Evolutionary conservation across 176 grass and related monocot species (phyloP).

Genomic region (Miscanthus lutarioriparius): DNA sequence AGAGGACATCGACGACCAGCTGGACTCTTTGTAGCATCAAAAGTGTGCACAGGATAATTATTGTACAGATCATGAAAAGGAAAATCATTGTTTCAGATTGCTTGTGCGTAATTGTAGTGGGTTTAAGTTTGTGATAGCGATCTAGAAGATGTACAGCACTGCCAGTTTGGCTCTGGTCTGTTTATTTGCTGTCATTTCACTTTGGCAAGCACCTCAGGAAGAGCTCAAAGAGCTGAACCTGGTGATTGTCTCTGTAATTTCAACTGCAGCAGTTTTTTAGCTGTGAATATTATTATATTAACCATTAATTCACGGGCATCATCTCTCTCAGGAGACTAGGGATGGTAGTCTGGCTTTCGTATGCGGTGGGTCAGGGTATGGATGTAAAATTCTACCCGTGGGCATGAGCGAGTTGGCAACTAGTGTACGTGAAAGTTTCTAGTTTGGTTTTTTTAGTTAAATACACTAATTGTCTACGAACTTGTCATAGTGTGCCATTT

Average conservation of each 20-base stretch:
- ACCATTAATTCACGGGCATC: neutral
- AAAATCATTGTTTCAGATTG: slow-evolving; percentile 38
- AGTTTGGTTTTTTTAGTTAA: no score
- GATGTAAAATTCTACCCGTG: neutral
- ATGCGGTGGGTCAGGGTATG: no score
- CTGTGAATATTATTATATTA: slow-evolving; percentile 20
- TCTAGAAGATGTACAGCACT: slow-evolving; percentile 37
- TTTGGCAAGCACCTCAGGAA: slow-evolving; percentile 17
- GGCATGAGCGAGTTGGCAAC: no score
- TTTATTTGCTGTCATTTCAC: slow-evolving; percentile 14
- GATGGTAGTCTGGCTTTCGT: no score
- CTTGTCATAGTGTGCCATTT: no score
- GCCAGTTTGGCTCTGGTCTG: neutral
- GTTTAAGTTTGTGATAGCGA: slow-evolving; percentile 29
- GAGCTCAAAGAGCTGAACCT: slow-evolving; percentile 40
- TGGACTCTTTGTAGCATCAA: slow-evolving; percentile 42
- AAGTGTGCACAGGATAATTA: slow-evolving; percentile 34
- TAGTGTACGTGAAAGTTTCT: no score
- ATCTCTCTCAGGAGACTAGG: neutral
- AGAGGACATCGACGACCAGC: neutral
- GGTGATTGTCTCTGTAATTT: slow-evolving; percentile 31
- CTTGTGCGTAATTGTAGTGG: neutral
- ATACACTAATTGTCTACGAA: no score
- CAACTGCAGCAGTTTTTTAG: slow-evolving; percentile 5
- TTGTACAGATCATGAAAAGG: slow-evolving; percentile 45